phyloP scores from a whole-genome alignment of 352 stramenopile species.

The Globisporangium nunn region DNA sequence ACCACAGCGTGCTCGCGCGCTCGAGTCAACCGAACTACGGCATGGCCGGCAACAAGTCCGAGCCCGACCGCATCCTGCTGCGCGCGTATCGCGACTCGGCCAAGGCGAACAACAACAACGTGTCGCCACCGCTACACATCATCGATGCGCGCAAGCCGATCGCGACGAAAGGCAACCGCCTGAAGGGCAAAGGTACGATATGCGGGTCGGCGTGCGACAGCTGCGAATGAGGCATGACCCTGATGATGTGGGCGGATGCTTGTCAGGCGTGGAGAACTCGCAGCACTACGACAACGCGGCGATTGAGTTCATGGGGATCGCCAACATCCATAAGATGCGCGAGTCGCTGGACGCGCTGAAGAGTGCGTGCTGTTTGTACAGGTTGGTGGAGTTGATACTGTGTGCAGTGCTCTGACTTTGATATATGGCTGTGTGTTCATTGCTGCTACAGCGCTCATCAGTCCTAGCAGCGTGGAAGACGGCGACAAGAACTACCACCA shows the following conservation, averaged over 20 bases:
- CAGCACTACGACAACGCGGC: constrained; percentile 94
- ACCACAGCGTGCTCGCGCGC: constrained; percentile 92
- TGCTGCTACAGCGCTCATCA: constrained; percentile 49
- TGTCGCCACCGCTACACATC: constrained; percentile 75
- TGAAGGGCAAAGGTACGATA: constrained; percentile 70
- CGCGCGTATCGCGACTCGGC: constrained; percentile 80
- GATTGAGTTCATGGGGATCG: constrained; percentile 97
- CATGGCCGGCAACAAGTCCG: constrained; percentile 91
- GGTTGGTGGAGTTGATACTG: no score
- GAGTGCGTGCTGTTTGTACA: constrained; percentile 22
- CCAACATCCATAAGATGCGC: constrained; percentile 99
- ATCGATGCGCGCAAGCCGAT: constrained; percentile 80
- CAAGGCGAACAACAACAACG: constrained; percentile 64
- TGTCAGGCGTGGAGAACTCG: constrained; percentile 92
- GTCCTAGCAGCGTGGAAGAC: constrained; percentile 74
- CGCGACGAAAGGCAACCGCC: constrained; percentile 71
- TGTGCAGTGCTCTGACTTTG: not conserved
- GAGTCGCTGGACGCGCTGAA: constrained; percentile 89
- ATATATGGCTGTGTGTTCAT: constrained; percentile 1
- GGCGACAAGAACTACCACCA: constrained; percentile 87
- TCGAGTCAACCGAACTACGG: constrained; percentile 95
- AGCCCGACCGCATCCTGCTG: constrained; percentile 89
- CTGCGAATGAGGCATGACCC: no score
- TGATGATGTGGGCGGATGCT: not conserved
- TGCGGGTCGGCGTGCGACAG: no score